Evolutionary conservation across 306 rosid genomes (phyloP).

Genomic region (Begonia masoniana): DNA sequence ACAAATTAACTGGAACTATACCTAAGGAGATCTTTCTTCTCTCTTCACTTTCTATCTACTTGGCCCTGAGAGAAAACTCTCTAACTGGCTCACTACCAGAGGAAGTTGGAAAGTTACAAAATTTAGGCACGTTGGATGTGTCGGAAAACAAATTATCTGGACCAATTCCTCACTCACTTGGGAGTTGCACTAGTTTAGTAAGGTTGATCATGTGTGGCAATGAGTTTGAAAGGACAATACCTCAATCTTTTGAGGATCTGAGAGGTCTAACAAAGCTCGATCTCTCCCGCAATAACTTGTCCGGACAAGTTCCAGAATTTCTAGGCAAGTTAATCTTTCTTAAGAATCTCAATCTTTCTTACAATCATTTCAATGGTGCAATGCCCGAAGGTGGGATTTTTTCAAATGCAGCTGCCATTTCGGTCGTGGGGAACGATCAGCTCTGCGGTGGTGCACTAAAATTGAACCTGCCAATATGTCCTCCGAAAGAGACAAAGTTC

Average conservation of each 20-base stretch:
- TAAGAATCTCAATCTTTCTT: slow-evolving; percentile 17
- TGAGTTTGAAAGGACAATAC: slow-evolving; percentile 17
- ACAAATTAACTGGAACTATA: slow-evolving; percentile 20
- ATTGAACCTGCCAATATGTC: slow-evolving; percentile 17
- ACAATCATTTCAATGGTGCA: slow-evolving; percentile 19
- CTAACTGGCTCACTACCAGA: slow-evolving; percentile 19
- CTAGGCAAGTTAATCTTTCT: slow-evolving; percentile 7
- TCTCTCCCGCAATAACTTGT: slow-evolving; percentile 20
- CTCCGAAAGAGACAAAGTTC: neutral
- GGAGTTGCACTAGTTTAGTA: slow-evolving; percentile 7
- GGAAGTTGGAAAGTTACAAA: slow-evolving; percentile 15
- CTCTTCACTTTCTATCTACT: slow-evolving; percentile 15
- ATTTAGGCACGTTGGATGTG: slow-evolving; percentile 9
- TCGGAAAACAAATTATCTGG: slow-evolving; percentile 22
- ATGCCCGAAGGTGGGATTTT: slow-evolving; percentile 21
- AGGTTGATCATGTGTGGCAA: slow-evolving; percentile 13
- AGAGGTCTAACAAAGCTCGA: slow-evolving; percentile 15
- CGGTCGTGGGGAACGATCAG: slow-evolving; percentile 17
- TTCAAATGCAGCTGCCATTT: slow-evolving; percentile 10
- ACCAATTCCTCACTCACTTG: slow-evolving; percentile 13
- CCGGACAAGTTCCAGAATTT: slow-evolving; percentile 21
- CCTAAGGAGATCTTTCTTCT: slow-evolving; percentile 20
- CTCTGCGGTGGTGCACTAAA: slow-evolving; percentile 26
- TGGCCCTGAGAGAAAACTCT: slow-evolving; percentile 14
- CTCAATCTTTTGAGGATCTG: slow-evolving; percentile 7